These are phyloP conservation scores for Oryza glumipatula DNA, from an alignment of 176 grass and related monocot genomes.

Conservation along the genomic window DNA sequence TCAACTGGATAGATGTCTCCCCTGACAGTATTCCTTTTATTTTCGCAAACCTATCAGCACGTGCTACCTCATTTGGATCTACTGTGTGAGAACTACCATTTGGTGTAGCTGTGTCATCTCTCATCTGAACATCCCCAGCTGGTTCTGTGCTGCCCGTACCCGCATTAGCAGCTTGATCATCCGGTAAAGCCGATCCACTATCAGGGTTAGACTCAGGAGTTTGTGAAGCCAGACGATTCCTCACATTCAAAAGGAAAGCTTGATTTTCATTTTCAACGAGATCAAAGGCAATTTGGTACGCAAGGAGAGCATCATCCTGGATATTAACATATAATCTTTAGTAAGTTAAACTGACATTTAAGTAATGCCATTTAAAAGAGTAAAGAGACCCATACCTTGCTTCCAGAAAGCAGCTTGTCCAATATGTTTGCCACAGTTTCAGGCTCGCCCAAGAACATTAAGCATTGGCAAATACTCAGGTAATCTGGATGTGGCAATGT, in stretches of 20 bases:
- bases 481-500: conserved; percentile 81
- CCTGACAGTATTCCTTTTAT: conserved; percentile 98
- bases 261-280: conserved; percentile 98
- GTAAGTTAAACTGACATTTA: conserved; percentile 31
- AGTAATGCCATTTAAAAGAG: conserved; percentile 15
- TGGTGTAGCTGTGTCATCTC: conserved; percentile 55
- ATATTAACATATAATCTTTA: conserved; percentile 41
- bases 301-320: conserved; percentile 90
- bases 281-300: conserved; percentile 98
- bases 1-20: conserved; percentile 92
- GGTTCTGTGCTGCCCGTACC: conserved; percentile 48
- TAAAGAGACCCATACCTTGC: conserved; percentile 57
- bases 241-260: conserved; percentile 85
- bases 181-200: conserved; percentile 45
- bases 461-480: conserved; percentile 93
- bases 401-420: conserved; percentile 86
- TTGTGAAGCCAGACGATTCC: conserved; percentile 49
- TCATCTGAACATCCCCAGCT: conserved; percentile 87
- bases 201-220: conserved; percentile 37
- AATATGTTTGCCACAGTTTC: conserved; percentile 85
- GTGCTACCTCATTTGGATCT: conserved; percentile 66
- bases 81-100: conserved; percentile 65
- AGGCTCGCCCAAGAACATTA: conserved; percentile 92
- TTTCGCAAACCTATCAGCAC: conserved; percentile 72
- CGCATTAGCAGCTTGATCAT: conserved; percentile 48